Evolutionary conservation across 2,329 filamentous ascomycete genomes (phyloP), one percentile per base, ranked within the genome.

Genomic region (Raffaelea ambrosiae): DNA sequence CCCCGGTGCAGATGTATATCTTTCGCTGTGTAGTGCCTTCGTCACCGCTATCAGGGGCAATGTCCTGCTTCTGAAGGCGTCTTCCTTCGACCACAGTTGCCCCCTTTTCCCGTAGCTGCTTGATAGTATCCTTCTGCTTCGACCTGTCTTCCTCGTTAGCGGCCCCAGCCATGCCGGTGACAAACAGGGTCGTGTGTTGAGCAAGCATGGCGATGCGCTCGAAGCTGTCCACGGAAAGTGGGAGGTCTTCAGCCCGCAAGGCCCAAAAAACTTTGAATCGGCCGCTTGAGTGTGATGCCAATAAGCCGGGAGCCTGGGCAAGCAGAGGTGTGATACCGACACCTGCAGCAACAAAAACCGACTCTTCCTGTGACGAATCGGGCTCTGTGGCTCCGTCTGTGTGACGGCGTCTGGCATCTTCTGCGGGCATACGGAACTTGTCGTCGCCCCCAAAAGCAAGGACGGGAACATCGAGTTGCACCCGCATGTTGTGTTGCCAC

Each of bases 321-420:
- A 94, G 68, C 3, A 93, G 56, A 2, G 88, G 88, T 23, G 88
- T 95, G 51, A 94, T 87, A 0, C 88, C 88, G 7, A 95, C 85
- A 3, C 88, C 88, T 0, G 79, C 86, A 5, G 86, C 86, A 3
- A 94, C 64, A 54, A 90, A 93, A 1, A 79, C 64, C 2, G 67
- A 64, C 31, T 66, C 53, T 19, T 65, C 53, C 22, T 55, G n/a
- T n/a, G n/a, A n/a, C n/a, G n/a, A n/a, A n/a, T n/a, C n/a, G n/a
- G n/a, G n/a, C n/a, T n/a, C n/a, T n/a, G n/a, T n/a, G n/a, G n/a
- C 58, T 9, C 21, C 35, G 29, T 67, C 35, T 38, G 31, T 9
- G 61, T 39, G 50, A 46, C 5, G 63, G 58, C 16, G 7, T 29
- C 26, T 13, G 57, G 56, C 3, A 71, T 68, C 5, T 14, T 7